Conservation (phyloP, 202 grass and related monocot genomes). For the Bolboschoenoplectus hybrid region DNA sequence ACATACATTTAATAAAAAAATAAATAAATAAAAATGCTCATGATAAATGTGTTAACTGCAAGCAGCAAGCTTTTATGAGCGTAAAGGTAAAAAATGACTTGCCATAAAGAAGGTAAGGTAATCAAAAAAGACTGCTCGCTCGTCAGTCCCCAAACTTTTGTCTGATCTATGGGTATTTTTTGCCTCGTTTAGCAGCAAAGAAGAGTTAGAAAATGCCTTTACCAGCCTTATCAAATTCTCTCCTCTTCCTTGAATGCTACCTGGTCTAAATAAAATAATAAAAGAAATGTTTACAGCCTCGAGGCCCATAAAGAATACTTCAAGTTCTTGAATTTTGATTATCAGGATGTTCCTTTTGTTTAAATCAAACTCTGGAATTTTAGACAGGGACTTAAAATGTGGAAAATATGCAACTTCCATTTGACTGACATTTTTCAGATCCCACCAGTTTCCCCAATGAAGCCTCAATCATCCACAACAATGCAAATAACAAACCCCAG, state of each 20-base stretch:
- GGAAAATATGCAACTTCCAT: constrained; percentile 12
- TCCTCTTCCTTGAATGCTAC: constrained; percentile 98
- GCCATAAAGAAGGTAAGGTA: constrained; percentile 99
- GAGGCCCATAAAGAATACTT: constrained; percentile 28
- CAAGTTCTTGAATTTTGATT: constrained; percentile 27
- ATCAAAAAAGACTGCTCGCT: constrained; percentile 81
- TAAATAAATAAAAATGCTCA: neutral
- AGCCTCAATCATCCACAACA: neutral
- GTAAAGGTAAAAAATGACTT: constrained; percentile 45
- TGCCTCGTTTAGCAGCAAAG: constrained; percentile 55
- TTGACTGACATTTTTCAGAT: neutral
- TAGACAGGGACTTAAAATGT: neutral
- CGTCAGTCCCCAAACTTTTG: constrained; percentile 47
- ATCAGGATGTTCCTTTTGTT: constrained; percentile 25
- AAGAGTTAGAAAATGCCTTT: constrained; percentile 84
- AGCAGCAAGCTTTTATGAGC: constrained; percentile 41
- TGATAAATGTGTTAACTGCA: constrained; percentile 14
- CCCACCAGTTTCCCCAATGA: neutral
- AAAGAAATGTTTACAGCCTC: constrained; percentile 28
- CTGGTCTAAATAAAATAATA: constrained; percentile 65
- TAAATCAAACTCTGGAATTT: constrained; percentile 24
- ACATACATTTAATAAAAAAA: neutral
- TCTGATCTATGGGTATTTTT: constrained; percentile 48
- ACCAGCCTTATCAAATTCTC: constrained; percentile 89
- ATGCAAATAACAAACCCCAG: neutral